Evolutionary conservation across 371 early-diverging fungal genomes (phyloP).

Genomic region (Blakeslea trispora): DNA sequence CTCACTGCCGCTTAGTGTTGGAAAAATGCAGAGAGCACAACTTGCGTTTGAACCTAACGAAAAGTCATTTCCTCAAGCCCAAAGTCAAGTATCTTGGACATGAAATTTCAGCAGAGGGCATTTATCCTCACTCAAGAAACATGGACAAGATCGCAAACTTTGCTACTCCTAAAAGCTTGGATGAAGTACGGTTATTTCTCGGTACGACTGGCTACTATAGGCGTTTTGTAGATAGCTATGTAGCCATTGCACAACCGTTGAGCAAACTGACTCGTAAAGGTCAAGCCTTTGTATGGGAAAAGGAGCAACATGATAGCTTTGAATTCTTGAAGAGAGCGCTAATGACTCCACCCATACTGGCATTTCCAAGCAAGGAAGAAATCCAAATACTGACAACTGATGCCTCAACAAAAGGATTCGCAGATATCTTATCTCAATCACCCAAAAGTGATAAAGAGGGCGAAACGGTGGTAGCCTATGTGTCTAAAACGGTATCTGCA

Average conservation of each 20-base stretch:
- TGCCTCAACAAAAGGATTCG: slow-evolving; percentile 36
- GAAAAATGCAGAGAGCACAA: slow-evolving; percentile 23
- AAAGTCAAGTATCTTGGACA: slow-evolving; percentile 39
- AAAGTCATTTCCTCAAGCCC: slow-evolving; percentile 37
- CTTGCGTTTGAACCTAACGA: slow-evolving; percentile 36
- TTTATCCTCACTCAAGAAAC: slow-evolving; percentile 14
- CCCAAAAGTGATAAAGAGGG: slow-evolving; percentile 17
- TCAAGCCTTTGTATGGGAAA: slow-evolving; percentile 17
- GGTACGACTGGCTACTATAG: slow-evolving; percentile 39
- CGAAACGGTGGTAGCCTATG: slow-evolving; percentile 26
- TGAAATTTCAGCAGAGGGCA: slow-evolving; percentile 30
- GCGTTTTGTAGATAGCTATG: slow-evolving; percentile 24
- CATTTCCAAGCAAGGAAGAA: slow-evolving; percentile 26
- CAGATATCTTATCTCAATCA: slow-evolving; percentile 36
- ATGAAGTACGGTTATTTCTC: slow-evolving; percentile 31
- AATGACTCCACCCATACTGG: slow-evolving; percentile 24
- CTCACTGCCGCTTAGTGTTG: slow-evolving; percentile 33
- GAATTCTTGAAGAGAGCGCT: slow-evolving; percentile 18
- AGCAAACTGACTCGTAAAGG: slow-evolving; percentile 13
- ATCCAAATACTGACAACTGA: slow-evolving; percentile 37
- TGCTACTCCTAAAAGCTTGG: slow-evolving; percentile 13
- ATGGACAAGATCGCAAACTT: slow-evolving; percentile 10
- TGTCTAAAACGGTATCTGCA: slow-evolving; percentile 12
- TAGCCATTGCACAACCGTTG: slow-evolving; percentile 12
- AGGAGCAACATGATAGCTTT: slow-evolving; percentile 25